Evolutionary conservation across 345 rosid genomes (phyloP).

Genomic region (Anacardium occidentale): DNA sequence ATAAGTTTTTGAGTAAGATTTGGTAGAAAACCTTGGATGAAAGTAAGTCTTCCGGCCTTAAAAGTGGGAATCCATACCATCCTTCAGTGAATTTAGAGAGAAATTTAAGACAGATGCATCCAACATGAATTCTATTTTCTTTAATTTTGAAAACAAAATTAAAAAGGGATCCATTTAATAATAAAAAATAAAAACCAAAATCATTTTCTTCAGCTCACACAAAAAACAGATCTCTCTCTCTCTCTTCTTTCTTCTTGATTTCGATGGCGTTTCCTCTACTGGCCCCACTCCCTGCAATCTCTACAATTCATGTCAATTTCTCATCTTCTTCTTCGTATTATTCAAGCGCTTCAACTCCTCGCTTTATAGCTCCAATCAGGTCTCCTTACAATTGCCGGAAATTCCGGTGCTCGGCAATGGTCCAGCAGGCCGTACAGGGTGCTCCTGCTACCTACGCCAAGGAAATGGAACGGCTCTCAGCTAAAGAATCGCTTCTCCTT

Average conservation of each 20-base stretch:
- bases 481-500: slow-evolving; percentile 90
- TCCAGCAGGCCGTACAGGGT: slow-evolving; percentile 65
- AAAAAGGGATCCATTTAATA: no score
- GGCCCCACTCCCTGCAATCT: slow-evolving; percentile 30
- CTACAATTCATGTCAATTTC: slow-evolving; percentile 28
- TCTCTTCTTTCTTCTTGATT: neutral
- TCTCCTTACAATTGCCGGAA: slow-evolving; percentile 26
- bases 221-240: slow-evolving; percentile 5
- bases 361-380: slow-evolving; percentile 17
- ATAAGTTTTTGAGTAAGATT: no score
- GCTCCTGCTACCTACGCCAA: slow-evolving; percentile 81
- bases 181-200: neutral
- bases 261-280: slow-evolving; percentile 44
- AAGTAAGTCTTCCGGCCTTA: no score
- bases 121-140: no score
- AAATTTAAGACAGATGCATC: no score
- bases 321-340: slow-evolving; percentile 23
- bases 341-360: neutral
- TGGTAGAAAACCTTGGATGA: no score
- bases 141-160: neutral
- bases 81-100: no score
- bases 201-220: neutral
- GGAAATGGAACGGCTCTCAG: slow-evolving; percentile 96
- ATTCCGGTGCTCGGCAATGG: slow-evolving; percentile 48
- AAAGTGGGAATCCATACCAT: no score